Conservation (phyloP, 495 filamentous ascomycete genomes). For the Penicillium antarcticum region DNA sequence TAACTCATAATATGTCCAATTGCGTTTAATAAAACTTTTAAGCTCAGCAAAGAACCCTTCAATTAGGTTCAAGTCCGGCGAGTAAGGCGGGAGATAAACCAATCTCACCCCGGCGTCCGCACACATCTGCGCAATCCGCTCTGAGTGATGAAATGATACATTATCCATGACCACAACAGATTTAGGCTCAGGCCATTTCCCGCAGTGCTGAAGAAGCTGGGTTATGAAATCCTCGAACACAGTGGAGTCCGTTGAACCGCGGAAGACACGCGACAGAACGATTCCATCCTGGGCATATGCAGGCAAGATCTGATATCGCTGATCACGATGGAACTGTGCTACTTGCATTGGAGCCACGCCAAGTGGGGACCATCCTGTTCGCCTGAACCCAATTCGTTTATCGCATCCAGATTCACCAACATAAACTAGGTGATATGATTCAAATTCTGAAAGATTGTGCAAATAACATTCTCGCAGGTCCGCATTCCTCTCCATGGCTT, state of each 20-base stretch:
- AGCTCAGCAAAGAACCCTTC: constrained; percentile 24
- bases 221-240: constrained; percentile 40
- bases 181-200: constrained; percentile 32
- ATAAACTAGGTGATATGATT: constrained; percentile 13
- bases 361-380: constrained; percentile 27
- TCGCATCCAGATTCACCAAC: neutral
- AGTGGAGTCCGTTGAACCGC: constrained; percentile 31
- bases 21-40: constrained; percentile 15
- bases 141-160: constrained; percentile 33
- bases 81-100: constrained; percentile 21
- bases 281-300: constrained; percentile 38
- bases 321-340: constrained; percentile 21
- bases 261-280: constrained; percentile 25
- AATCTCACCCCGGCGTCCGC: constrained; percentile 30
- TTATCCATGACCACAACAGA: constrained; percentile 46
- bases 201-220: constrained; percentile 30
- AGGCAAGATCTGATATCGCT: constrained; percentile 36
- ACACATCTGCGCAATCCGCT: constrained; percentile 30
- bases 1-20: constrained; percentile 16
- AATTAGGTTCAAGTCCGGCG: constrained; percentile 21
- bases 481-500: constrained; percentile 17
- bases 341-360: constrained; percentile 29
- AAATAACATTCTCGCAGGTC: constrained; percentile 33
- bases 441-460: constrained; percentile 27
- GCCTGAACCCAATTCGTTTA: constrained; percentile 20